These are phyloP conservation scores for Mimosa bimucronata DNA, from an alignment of 306 rosid genomes.

Conservation along the genomic window DNA sequence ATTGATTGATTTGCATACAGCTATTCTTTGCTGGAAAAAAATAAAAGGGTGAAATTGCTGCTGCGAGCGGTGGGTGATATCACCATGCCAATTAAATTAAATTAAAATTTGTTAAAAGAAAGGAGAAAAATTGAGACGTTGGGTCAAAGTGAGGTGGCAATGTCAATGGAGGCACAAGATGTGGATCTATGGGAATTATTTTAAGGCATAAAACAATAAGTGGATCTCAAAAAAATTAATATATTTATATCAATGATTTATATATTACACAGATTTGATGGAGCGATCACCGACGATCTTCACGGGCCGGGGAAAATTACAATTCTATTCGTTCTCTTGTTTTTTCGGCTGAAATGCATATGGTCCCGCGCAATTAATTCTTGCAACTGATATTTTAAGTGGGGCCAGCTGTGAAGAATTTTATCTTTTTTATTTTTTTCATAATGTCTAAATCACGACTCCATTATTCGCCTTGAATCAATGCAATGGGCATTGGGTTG, in stretches of 20 bases:
- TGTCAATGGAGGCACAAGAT: constrained; percentile 35
- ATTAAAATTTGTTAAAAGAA: not conserved
- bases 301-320: constrained; percentile 33
- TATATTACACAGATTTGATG: constrained; percentile 35
- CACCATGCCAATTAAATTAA: constrained; percentile 6
- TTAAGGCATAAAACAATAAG: constrained; percentile 37
- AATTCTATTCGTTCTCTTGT: not conserved
- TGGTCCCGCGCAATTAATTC: constrained; percentile 33
- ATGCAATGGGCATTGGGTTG: too few relatives aligned
- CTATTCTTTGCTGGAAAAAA: constrained; percentile 7
- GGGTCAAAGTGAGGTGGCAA: constrained; percentile 47
- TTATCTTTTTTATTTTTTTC: not conserved
- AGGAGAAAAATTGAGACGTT: not conserved
- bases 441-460: not conserved
- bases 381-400: not conserved
- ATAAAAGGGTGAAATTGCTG: not conserved
- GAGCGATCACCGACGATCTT: constrained; percentile 53
- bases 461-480: too few relatives aligned
- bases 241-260: constrained; percentile 36
- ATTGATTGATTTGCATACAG: constrained; percentile 1
- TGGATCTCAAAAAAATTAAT: constrained; percentile 38
- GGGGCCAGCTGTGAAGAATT: not conserved
- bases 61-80: not conserved
- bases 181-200: constrained; percentile 40
- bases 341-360: constrained; percentile 21